Percentiles rank a stretch among this genome's conserved stretches.
phyloP scores from a whole-genome alignment of 345 rosid species.

The Bruguiera parviflora region DNA sequence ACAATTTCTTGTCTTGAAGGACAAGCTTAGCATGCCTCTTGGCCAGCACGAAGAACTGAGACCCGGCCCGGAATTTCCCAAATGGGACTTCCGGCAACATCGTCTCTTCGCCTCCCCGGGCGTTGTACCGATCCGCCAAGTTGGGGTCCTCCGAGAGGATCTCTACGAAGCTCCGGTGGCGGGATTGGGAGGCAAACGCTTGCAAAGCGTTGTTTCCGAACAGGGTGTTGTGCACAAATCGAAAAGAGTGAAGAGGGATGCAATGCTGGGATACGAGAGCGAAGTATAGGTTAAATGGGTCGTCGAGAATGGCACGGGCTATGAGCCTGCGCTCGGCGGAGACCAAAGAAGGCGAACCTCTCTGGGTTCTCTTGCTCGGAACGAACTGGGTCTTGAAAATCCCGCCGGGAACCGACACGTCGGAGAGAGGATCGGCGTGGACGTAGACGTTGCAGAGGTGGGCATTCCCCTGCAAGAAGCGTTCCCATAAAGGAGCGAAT shows the following conservation, averaged over 20 bases:
- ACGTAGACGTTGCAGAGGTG: constrained; percentile 67
- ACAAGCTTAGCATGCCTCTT: constrained; percentile 68
- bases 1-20: constrained; percentile 52
- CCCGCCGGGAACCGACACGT: constrained; percentile 24
- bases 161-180: constrained; percentile 63
- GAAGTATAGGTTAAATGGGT: constrained; percentile 72
- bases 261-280: constrained; percentile 79
- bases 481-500: constrained; percentile 74
- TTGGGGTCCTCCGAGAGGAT: constrained; percentile 58
- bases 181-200: constrained; percentile 35
- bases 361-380: constrained; percentile 52
- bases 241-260: constrained; percentile 78
- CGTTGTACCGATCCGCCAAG: constrained; percentile 54
- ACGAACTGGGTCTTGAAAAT: constrained; percentile 48
- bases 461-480: constrained; percentile 52
- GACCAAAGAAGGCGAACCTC: constrained; percentile 67
- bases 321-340: constrained; percentile 74
- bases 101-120: constrained; percentile 46
- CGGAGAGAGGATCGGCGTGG: constrained; percentile 63
- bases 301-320: constrained; percentile 73
- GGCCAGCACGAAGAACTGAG: constrained; percentile 77
- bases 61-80: constrained; percentile 67
- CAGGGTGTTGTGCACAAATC: constrained; percentile 52
- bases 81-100: constrained; percentile 70
- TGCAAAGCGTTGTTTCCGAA: constrained; percentile 32